Base-by-base conservation (phyloP, 371 early-diverging fungal genomes). In the Mitosporidium daphniae region DNA sequence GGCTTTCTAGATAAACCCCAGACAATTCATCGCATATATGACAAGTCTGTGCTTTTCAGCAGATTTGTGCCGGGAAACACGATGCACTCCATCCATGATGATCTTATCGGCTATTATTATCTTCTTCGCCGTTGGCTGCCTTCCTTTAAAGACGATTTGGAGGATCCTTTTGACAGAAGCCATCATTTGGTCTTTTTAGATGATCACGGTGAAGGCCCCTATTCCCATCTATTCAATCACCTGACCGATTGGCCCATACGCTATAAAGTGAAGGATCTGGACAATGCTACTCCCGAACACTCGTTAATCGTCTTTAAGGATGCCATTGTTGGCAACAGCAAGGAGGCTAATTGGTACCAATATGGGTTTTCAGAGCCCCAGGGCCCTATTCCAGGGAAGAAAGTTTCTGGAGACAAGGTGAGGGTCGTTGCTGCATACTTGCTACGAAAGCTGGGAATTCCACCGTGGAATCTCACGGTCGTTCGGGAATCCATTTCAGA, bases 31-130 rank as follows among this genome's bases (percentile, higher is more conserved):
- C n/a, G n/a, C n/a, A n/a, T n/a, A n/a, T n/a, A 23, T 8, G 27
- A 31, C 13, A 26, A 26, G 10, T 35, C 42, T 29, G 39, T 46
- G 28, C 29, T 48, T 8, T 30, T 42, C 27, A 23, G 26, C 11
- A 30, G 53, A 11, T 32, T 50, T 14, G 46, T 48, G 27, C 45
- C 42, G 5, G 14, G 16, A 16, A 52, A 52, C 32, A 48, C 50
- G 30, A 52, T 52, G 53, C 53, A 52, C 31, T 39, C 34, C 18
- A 27, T 52, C 10, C 53, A 52, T 31, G 53, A 52, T 26, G 53
- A 52, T 32, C 33, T 37, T 1, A 17, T 52, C 19, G 37, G 31
- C 13, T 26, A 50, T 32, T 52, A 34, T 28, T 35, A 34, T 31
- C 19, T 30, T 20, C 23, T 52, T 8, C 41, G 42, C 21, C 23